Base-by-base conservation (phyloP, 257 asterid species). In the Asclepias syriaca region DNA sequence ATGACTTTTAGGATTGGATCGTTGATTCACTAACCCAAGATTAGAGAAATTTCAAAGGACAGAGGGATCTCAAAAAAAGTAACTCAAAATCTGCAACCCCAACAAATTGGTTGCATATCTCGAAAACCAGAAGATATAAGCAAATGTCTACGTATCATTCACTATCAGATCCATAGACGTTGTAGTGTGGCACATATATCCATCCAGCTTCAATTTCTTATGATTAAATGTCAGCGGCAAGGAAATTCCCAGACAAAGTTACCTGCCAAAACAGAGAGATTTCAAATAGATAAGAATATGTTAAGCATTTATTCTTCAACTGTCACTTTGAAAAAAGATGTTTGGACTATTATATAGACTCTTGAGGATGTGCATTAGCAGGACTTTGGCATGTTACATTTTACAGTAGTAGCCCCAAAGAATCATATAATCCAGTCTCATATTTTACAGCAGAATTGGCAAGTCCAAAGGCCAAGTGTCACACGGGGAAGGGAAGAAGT, bases 191-290 rank as follows among this genome's bases (percentile, higher is more conserved):
- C 5, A 12, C 61, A 56, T 21, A 8, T 1, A 21, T 56, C 61
- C 61, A 2, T 56, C 61, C 61, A 2, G 12, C 32, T 56, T 56
- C 61, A 21, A 21, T 56, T 56, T 56, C 32, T 56, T 8, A 21
- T 9, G 11, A 24, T 80, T 78, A 93, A 32, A 89, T 71, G 80
- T 93, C 98, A 24, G 96, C 89, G 6, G 90, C 90, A 32, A 93
- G 96, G 74, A 91, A 90, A 77, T 87, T 85, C 18, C 78, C 90
- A 3, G 90, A 79, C 29, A 91, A 73, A 34, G 96, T 40, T 39
- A 91, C 94, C 98, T 91, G 89, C 80, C 80, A 75, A 75, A 77
- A 46, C 12, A 39, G 29, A 78, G 67, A 60, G 60, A 34, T 34
- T 34, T 34, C 10, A 64, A 14, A 3, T 21, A 21, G 56, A 51